These are phyloP conservation scores for Didymella keratinophila DNA, from an alignment of 2,329 filamentous ascomycete genomes.

Conservation along the genomic window DNA sequence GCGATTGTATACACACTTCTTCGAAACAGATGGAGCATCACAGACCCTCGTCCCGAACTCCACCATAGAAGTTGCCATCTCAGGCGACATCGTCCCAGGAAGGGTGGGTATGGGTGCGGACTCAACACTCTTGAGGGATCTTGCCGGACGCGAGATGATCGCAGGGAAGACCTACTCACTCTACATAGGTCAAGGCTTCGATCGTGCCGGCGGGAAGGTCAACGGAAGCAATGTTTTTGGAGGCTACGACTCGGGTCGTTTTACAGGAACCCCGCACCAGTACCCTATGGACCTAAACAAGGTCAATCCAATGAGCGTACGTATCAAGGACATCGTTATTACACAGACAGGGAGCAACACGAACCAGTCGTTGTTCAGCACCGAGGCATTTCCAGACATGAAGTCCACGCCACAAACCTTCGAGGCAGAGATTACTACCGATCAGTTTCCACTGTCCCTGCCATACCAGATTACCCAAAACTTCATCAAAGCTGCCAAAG, in stretches of 20 bases:
- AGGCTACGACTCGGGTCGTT: conserved; percentile 56
- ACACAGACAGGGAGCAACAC: conserved; percentile 37
- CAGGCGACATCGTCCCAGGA: conserved; percentile 43
- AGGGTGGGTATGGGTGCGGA: conserved; percentile 52
- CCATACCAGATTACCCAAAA: conserved; percentile 53
- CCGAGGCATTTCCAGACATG: conserved; percentile 41
- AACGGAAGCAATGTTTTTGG: conserved; percentile 56
- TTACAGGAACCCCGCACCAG: conserved; percentile 46
- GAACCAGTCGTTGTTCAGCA: conserved; percentile 50
- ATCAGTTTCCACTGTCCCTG: conserved; percentile 53
- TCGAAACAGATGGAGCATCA: conserved; percentile 50
- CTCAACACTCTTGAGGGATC: conserved; percentile 52
- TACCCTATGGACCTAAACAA: conserved; percentile 43
- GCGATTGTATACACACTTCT: conserved; percentile 53
- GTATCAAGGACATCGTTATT: conserved; percentile 52
- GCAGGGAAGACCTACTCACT: conserved; percentile 53
- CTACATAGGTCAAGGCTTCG: conserved; percentile 54
- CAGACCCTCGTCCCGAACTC: conserved; percentile 47
- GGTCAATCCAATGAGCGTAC: conserved; percentile 49
- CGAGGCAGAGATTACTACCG: conserved; percentile 53
- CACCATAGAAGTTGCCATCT: conserved; percentile 46
- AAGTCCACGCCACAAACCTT: conserved; percentile 44
- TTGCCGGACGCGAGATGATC: conserved; percentile 47
- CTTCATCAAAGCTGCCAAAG: conserved; percentile 49
- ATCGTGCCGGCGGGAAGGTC: conserved; percentile 51